phyloP scores from a whole-genome alignment of 202 grass and related monocot genomes.

The Setaria viridis region DNA sequence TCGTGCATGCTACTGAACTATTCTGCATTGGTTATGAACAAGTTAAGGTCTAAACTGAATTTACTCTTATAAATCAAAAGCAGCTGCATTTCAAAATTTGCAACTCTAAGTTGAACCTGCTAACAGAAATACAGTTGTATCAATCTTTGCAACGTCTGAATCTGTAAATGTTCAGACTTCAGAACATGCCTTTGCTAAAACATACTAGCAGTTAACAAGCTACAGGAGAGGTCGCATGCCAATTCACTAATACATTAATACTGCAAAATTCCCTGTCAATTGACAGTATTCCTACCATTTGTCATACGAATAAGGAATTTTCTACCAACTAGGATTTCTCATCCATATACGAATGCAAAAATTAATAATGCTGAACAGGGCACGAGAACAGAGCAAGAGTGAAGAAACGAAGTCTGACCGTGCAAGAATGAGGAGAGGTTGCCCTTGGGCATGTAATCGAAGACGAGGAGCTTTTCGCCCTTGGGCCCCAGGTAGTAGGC shows the following conservation, averaged over 20 bases:
- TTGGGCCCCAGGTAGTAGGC: constrained; percentile 72
- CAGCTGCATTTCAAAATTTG: neutral
- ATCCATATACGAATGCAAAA: too few relatives aligned
- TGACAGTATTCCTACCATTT: neutral
- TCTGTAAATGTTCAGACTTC: neutral
- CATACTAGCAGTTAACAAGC: neutral
- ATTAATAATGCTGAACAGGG: too few relatives aligned
- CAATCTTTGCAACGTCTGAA: neutral
- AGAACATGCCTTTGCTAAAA: neutral
- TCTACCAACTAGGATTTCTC: too few relatives aligned
- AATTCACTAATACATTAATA: neutral
- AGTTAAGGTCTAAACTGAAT: neutral
- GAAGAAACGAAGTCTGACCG: constrained; percentile 36
- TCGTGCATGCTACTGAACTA: neutral
- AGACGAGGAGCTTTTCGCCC: constrained; percentile 70
- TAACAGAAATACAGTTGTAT: neutral
- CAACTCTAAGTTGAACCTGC: neutral
- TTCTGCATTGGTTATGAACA: neutral
- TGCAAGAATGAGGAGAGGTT: constrained; percentile 64
- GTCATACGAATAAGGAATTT: neutral
- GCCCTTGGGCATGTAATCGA: constrained; percentile 43
- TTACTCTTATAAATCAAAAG: neutral
- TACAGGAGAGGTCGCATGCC: neutral
- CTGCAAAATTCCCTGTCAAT: neutral
- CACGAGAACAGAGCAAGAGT: too few relatives aligned